Conservation (phyloP, 2,329 filamentous ascomycete species). For the Fusarium transvaalense region DNA sequence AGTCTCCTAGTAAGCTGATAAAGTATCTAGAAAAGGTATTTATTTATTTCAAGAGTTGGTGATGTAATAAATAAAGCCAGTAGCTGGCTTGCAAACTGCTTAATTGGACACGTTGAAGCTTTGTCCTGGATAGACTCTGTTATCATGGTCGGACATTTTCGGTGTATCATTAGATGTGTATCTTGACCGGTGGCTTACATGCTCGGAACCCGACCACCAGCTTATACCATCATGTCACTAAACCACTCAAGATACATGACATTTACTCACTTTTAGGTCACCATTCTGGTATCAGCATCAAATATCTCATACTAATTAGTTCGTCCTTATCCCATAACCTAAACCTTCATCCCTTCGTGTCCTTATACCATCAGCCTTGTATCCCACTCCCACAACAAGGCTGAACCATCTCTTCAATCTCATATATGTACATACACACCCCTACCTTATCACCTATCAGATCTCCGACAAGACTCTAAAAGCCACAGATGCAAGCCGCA, state of each 20-base stretch:
- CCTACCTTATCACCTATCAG: conserved; percentile 14
- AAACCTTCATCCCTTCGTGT: background rate
- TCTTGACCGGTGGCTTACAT: conserved; percentile 16
- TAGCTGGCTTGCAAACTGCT: background rate
- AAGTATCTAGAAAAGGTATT: background rate
- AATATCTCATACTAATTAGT: background rate
- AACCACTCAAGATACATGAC: background rate
- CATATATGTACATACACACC: conserved; percentile 16
- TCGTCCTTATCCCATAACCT: background rate
- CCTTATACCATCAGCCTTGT: conserved; percentile 5
- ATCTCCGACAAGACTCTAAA: conserved; percentile 26
- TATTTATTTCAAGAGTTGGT: background rate
- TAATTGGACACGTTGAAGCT: background rate
- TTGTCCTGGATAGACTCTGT: background rate
- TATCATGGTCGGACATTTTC: background rate
- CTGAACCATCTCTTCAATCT: conserved; percentile 4
- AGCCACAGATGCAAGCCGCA: conserved; percentile 39
- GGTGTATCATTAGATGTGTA: background rate
- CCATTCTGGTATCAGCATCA: background rate
- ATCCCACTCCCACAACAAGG: conserved; percentile 17
- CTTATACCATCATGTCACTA: background rate
- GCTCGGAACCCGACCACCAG: conserved; percentile 34
- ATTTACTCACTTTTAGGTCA: background rate
- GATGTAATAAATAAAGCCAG: background rate
- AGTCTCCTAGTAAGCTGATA: background rate